Evolutionary conservation across 164 flowering plant species (phyloP).

Genomic region (Vitis vinifera): DNA sequence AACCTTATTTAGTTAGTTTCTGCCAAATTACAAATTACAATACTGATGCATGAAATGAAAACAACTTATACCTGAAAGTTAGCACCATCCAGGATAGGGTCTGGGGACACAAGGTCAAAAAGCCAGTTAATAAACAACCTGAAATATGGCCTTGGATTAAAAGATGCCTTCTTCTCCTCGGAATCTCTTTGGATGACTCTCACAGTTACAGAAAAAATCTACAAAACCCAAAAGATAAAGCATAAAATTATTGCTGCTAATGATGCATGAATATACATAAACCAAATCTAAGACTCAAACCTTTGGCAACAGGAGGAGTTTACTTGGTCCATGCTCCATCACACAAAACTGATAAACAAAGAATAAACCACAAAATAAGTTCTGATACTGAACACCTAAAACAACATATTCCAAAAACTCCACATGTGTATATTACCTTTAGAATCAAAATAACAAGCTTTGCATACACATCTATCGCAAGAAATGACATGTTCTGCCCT

Average conservation of each 20-base stretch:
- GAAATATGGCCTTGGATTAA: constrained; percentile 91
- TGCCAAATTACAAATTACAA: neutral
- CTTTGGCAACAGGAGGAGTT: constrained; percentile 66
- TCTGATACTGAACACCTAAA: too few relatives aligned
- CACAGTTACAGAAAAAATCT: constrained; percentile 81
- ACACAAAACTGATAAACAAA: constrained; percentile 36
- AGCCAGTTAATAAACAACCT: constrained; percentile 91
- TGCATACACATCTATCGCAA: constrained; percentile 80
- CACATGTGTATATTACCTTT: constrained; percentile 46
- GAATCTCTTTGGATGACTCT: constrained; percentile 78
- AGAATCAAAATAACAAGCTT: constrained; percentile 69
- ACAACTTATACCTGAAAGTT: constrained; percentile 63
- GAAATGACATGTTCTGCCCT: constrained; percentile 58
- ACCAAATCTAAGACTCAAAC: constrained; percentile 26
- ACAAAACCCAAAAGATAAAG: constrained; percentile 2
- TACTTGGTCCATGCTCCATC: constrained; percentile 68
- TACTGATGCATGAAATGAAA: neutral
- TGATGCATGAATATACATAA: neutral
- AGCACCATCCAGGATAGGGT: constrained; percentile 65
- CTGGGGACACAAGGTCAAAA: constrained; percentile 64
- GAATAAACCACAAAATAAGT: neutral
- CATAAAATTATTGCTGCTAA: too few relatives aligned
- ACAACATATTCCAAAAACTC: too few relatives aligned
- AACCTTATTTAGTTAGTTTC: neutral
- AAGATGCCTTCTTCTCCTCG: constrained; percentile 76